These are phyloP conservation scores for Protomyces macrosporus DNA, from an alignment of 1,139 yeast species.

Conservation along the genomic window DNA sequence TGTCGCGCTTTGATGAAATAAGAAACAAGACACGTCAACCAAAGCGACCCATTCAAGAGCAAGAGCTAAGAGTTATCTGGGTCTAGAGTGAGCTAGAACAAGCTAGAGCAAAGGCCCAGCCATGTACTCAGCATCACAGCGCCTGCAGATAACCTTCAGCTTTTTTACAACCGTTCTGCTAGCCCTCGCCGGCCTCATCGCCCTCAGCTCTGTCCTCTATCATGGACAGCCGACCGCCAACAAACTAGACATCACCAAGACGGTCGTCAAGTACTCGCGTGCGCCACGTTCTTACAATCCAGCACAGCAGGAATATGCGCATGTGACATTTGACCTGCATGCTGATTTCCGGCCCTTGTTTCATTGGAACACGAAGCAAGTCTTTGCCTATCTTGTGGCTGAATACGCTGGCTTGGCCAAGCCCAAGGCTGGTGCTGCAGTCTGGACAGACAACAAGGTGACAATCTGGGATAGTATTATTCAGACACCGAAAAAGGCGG, in stretches of 20 bases:
- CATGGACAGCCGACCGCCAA: conserved; percentile 6
- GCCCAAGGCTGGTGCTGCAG: not conserved
- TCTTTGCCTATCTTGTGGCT: conserved; percentile 82
- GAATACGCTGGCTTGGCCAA: not conserved
- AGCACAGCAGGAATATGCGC: conserved; percentile 74
- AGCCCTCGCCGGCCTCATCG: conserved; percentile 8
- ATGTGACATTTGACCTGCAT: conserved; percentile 60
- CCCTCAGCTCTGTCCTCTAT: conserved; percentile 7
- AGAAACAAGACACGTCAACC: too few relatives aligned
- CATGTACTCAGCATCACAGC: conserved; percentile 18
- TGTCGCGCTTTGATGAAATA: not conserved
- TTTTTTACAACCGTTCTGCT: conserved; percentile 24
- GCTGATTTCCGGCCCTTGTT: conserved; percentile 66
- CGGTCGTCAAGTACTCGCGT: conserved; percentile 53
- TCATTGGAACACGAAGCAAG: conserved; percentile 96
- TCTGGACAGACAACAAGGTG: conserved; percentile 50
- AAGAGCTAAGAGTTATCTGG: too few relatives aligned
- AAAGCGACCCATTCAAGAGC: too few relatives aligned
- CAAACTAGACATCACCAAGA: conserved; percentile 29
- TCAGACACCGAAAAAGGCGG: conserved; percentile 53
- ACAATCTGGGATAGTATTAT: conserved; percentile 90
- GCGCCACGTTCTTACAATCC: conserved; percentile 67
- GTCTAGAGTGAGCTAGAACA: too few relatives aligned
- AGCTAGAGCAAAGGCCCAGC: not conserved
- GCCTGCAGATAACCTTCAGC: conserved; percentile 13